Conservation (phyloP, 2,329 filamentous ascomycete species). For the Penicillium sp. region DNA sequence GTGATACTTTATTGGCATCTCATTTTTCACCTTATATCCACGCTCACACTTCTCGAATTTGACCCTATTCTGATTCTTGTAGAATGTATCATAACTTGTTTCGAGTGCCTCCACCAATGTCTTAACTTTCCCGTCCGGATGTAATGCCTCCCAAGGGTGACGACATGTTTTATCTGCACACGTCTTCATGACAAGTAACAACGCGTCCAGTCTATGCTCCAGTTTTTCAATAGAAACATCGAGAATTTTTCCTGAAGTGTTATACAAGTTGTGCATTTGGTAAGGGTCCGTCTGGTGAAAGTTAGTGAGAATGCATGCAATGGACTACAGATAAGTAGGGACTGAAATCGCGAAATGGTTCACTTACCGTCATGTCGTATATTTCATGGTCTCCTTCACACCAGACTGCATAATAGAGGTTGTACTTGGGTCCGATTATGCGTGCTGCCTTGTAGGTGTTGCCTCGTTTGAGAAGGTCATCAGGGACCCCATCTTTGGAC, state of each 20-base stretch:
- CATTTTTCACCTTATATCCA: neutral
- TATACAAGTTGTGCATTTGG: neutral
- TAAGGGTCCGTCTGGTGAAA: neutral
- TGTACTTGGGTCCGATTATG: slow-evolving; percentile 31
- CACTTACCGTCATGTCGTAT: slow-evolving; percentile 26
- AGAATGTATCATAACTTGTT: neutral
- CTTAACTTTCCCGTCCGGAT: slow-evolving; percentile 10
- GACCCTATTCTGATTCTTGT: neutral
- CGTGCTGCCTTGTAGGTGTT: slow-evolving; percentile 11
- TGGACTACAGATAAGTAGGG: too few relatives aligned
- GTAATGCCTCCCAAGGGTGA: slow-evolving; percentile 34
- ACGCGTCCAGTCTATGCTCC: slow-evolving; percentile 30
- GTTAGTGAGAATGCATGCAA: too few relatives aligned
- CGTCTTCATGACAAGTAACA: slow-evolving; percentile 39
- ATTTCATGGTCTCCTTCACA: slow-evolving; percentile 40
- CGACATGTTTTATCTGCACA: slow-evolving; percentile 35
- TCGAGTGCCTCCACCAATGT: neutral
- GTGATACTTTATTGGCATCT: too few relatives aligned
- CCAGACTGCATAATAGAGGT: slow-evolving; percentile 41
- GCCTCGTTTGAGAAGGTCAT: neutral
- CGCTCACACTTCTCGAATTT: neutral
- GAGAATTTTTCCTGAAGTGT: neutral
- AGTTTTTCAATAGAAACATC: slow-evolving; percentile 34
- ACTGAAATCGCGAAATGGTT: too few relatives aligned
- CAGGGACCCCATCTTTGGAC: too few relatives aligned